Conservation (phyloP, 176 grass and related monocot genomes). For the Aegilops sharonensis region DNA sequence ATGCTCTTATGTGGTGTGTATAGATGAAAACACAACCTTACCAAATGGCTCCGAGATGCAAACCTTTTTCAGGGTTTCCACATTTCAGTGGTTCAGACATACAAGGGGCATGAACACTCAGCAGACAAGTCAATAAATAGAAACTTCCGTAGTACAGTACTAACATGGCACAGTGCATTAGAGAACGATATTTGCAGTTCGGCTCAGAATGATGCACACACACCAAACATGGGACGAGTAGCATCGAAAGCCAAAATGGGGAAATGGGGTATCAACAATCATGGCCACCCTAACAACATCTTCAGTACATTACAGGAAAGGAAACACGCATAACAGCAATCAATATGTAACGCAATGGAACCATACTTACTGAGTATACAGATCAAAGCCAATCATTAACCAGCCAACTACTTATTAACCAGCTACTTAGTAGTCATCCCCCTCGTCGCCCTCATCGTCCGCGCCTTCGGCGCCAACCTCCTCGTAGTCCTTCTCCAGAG, state of each 20-base stretch:
- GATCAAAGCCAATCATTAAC: conserved; percentile 38
- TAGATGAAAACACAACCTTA: background rate
- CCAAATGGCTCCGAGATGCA: background rate
- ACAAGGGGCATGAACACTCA: no score
- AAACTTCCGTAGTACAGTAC: background rate
- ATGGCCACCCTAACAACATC: conserved; percentile 39
- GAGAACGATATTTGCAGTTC: background rate
- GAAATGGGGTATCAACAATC: conserved; percentile 46
- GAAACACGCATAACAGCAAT: conserved; percentile 44
- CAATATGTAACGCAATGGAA: conserved; percentile 36
- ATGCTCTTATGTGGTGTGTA: background rate
- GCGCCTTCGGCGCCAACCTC: conserved; percentile 79
- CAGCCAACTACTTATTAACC: conserved; percentile 47
- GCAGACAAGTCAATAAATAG: background rate
- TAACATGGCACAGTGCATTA: background rate
- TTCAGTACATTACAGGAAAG: conserved; percentile 41
- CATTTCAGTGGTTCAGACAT: background rate
- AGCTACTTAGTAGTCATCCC: conserved; percentile 71
- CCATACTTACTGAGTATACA: conserved; percentile 29
- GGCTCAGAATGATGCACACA: conserved; percentile 9
- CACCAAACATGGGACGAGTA: conserved; percentile 3
- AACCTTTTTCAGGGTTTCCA: background rate
- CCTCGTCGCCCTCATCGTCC: conserved; percentile 66
- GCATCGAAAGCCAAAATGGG: conserved; percentile 34
- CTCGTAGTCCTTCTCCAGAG: conserved; percentile 89